Evolutionary conservation across 1,284 basidiomycete species (phyloP).

Genomic region (Stereum hirsutum): DNA sequence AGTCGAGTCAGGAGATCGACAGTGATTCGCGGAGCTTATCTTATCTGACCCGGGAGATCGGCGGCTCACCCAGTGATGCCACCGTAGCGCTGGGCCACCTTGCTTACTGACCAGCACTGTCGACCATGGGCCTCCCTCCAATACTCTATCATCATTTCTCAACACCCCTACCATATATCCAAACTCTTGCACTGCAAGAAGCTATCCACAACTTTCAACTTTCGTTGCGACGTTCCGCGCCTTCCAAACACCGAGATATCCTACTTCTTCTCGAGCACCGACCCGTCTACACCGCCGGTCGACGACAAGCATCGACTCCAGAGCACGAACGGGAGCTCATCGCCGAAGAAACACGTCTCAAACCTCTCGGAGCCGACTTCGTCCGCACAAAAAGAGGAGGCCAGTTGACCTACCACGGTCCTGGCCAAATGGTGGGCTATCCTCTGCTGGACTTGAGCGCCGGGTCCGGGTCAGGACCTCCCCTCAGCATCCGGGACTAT

Average conservation of each 20-base stretch:
- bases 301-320: constrained; percentile 77
- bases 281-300: constrained; percentile 91
- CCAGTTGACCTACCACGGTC: constrained; percentile 95
- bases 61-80: no score
- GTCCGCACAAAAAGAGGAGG: constrained; percentile 81
- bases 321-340: constrained; percentile 52
- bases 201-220: constrained; percentile 57
- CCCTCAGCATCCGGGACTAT: constrained; percentile 58
- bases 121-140: constrained; percentile 53
- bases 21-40: no score
- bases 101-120: no score
- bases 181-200: constrained; percentile 65
- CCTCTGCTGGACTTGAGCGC: constrained; percentile 78
- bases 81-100: no score
- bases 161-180: constrained; percentile 61
- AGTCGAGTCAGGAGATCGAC: no score
- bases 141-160: constrained; percentile 74
- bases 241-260: constrained; percentile 46
- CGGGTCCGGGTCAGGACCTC: constrained; percentile 29
- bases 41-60: no score
- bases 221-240: constrained; percentile 29
- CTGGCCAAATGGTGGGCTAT: constrained; percentile 95
- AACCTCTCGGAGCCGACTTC: constrained; percentile 81
- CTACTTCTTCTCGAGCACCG: constrained; percentile 77
- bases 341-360: constrained; percentile 61